phyloP scores from a whole-genome alignment of 2,329 filamentous ascomycete species.

The Fusarium pilosicola region DNA sequence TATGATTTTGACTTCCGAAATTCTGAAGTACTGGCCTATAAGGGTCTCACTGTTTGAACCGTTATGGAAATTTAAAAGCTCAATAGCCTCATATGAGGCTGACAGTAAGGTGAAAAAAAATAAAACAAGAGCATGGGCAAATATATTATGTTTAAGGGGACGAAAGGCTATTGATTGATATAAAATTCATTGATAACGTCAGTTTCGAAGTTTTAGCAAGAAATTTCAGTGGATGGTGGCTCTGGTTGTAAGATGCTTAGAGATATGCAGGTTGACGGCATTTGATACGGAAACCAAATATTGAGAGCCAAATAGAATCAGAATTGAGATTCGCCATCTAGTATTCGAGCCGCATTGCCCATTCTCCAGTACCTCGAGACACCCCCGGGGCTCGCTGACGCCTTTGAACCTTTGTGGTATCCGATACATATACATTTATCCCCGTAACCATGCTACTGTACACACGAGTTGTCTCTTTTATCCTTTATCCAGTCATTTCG shows the following conservation, averaged over 20 bases:
- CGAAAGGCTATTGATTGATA: neutral
- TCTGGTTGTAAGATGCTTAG: too few species aligned
- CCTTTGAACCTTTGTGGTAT: constrained; percentile 34
- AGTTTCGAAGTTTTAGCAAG: neutral
- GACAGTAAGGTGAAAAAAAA: neutral
- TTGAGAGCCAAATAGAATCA: constrained; percentile 13
- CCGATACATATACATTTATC: constrained; percentile 45
- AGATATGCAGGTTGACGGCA: neutral
- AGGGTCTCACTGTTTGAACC: neutral
- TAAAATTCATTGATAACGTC: neutral
- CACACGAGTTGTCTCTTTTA: constrained; percentile 29
- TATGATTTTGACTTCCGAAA: neutral
- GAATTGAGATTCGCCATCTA: constrained; percentile 42
- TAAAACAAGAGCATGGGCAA: neutral
- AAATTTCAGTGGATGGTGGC: neutral
- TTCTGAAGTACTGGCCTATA: neutral
- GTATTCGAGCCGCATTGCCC: constrained; percentile 11
- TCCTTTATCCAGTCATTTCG: constrained; percentile 10
- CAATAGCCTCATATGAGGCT: neutral
- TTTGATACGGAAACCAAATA: neutral
- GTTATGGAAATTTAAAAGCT: neutral
- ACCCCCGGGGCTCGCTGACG: constrained; percentile 18
- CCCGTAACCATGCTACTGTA: constrained; percentile 40
- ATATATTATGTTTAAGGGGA: neutral
- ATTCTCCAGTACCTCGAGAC: constrained; percentile 1